A percentile compares a stretch with the other conserved stretches of the same genome.
Evolutionary conservation across 257 asterid species (phyloP).

Genomic region (Scutellaria minor): DNA sequence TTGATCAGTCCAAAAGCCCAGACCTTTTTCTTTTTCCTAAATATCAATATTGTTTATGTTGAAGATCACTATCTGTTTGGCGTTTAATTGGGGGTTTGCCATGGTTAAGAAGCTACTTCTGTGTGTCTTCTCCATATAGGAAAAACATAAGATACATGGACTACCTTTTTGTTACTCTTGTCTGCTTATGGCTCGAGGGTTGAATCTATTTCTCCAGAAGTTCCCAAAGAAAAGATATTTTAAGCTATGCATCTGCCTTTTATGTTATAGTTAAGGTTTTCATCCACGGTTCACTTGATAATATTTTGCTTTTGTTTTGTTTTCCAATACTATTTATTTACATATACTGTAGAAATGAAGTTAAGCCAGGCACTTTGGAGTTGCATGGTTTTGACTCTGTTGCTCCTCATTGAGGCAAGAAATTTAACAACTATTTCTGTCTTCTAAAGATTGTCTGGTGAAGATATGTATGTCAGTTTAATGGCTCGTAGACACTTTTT

Average conservation of each 20-base stretch:
- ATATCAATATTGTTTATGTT: background rate
- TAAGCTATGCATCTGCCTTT: background rate
- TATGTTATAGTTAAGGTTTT: background rate
- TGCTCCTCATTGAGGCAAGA: too few species aligned
- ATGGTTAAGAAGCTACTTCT: constrained; percentile 17
- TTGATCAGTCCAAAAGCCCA: constrained; percentile 4
- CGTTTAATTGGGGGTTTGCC: background rate
- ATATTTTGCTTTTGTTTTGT: background rate
- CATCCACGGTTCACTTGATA: background rate
- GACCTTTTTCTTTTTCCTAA: background rate
- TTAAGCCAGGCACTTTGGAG: background rate
- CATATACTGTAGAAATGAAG: background rate
- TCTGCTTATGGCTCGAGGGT: background rate
- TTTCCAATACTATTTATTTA: constrained; percentile 13
- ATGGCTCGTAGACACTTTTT: constrained; percentile 4
- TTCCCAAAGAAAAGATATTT: constrained; percentile 5
- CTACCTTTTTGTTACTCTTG: background rate
- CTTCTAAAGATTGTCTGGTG: too few species aligned
- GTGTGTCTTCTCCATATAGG: background rate
- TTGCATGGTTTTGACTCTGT: too few species aligned
- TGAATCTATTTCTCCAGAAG: background rate
- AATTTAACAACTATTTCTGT: too few species aligned
- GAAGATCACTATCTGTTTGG: background rate
- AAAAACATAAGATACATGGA: background rate
- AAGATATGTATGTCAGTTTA: background rate